phyloP scores from a whole-genome alignment of 805 yeast genomes.

The Metschnikowia drakensbergensis region DNA sequence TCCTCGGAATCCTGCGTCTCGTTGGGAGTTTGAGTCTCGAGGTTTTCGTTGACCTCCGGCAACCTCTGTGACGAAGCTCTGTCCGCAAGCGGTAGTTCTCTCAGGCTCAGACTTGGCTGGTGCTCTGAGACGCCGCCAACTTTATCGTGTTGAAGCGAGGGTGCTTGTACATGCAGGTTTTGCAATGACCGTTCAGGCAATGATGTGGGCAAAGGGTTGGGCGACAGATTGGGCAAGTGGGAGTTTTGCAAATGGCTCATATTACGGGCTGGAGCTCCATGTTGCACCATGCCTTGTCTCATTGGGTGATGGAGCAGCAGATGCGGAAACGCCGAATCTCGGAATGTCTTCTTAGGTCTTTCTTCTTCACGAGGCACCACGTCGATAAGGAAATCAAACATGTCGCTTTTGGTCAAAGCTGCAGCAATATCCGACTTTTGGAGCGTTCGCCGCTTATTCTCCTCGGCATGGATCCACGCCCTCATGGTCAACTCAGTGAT shows the following conservation, averaged over 20 bases:
- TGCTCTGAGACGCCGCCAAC: not conserved
- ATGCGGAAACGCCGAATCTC: slow-evolving; percentile 21
- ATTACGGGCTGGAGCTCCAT: not conserved
- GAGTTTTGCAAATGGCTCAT: not conserved
- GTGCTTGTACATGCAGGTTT: slow-evolving; percentile 3
- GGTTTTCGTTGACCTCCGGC: not conserved
- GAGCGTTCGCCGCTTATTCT: slow-evolving; percentile 87
- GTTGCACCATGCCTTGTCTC: slow-evolving; percentile 12
- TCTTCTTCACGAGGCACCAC: slow-evolving; percentile 91
- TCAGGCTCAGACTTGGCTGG: not conserved
- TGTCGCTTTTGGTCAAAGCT: slow-evolving; percentile 89
- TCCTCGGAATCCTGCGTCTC: not conserved
- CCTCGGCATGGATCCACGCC: slow-evolving; percentile 99
- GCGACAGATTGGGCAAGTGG: not conserved
- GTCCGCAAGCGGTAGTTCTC: slow-evolving; percentile 2
- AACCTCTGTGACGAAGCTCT: not conserved
- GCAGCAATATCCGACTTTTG: slow-evolving; percentile 95
- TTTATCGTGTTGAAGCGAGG: slow-evolving; percentile 6
- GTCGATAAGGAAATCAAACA: slow-evolving; percentile 96
- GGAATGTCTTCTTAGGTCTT: slow-evolving; percentile 44
- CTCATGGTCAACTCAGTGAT: slow-evolving; percentile 97
- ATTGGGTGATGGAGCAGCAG: slow-evolving; percentile 14
- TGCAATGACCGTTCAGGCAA: not conserved
- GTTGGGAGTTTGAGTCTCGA: not conserved
- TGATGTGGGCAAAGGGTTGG: not conserved